Base-by-base conservation (phyloP, 306 rosid species). In the Rosa rugosa region DNA sequence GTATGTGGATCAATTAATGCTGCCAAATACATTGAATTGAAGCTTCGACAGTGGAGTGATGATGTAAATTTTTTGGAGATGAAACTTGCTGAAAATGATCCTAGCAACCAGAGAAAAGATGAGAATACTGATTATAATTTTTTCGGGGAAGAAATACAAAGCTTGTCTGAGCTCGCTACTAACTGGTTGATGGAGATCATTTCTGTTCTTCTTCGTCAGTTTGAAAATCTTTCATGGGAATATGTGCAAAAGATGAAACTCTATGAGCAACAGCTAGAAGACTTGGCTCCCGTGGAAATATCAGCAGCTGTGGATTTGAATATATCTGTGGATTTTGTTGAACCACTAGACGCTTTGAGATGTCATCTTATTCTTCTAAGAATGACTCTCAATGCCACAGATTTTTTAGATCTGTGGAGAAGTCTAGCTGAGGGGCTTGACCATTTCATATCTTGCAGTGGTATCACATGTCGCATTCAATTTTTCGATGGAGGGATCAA, bases 131-230 rank as follows among this genome's bases (percentile, higher is more conserved):
- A 82, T 56, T 46, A 11, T 20, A 81, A 79, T 72, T 92, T 92
- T 80, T 90, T 82, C 38, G 12, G 83, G 11, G 93, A 88, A 84
- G 97, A 92, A 88, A 84, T 88, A 22, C 77, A 72, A 66, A 85
- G 91, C 82, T 78, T 92, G 88, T 87, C 89, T 6, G 91, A 92
- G 85, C 84, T 92, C 54, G 87, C 87, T 83, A 88, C 86, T 11
- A 90, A 88, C 79, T 92, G 97, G 94, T 84, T 92, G 62, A 76
- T 90, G 87, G 94, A 92, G 77, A 82, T 90, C 57, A 90, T 92
- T 78, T 75, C 81, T 8, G 80, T 83, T 79, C 75, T 90, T 77
- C 94, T 92, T 80, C 93, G 85, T 40, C 86, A 85, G 73, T 92
- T 92, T 20, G 94, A 90, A 83, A 77, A 45, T 68, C 87, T 90